Conservation (phyloP, 768 basidiomycete species). For the Amanita pseudoporphyria region DNA sequence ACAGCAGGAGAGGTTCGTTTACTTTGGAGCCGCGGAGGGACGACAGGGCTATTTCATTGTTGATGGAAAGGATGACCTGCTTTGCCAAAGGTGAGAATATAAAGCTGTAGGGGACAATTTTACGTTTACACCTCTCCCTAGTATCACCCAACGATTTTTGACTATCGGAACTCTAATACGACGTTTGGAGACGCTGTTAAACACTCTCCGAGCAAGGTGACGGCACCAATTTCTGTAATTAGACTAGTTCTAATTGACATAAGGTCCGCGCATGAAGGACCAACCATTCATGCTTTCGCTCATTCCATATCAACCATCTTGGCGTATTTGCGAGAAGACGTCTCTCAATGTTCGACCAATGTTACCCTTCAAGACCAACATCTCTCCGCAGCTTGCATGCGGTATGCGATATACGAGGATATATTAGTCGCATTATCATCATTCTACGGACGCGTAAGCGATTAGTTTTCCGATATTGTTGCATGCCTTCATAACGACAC, state of each 20-base stretch:
- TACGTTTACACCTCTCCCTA: constrained; percentile 16
- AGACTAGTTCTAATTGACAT: background rate
- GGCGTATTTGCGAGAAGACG: constrained; percentile 35
- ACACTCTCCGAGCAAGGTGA: constrained; percentile 40
- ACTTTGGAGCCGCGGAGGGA: constrained; percentile 25
- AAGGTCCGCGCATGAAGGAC: constrained; percentile 37
- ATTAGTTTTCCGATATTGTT: background rate
- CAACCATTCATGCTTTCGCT: constrained; percentile 56
- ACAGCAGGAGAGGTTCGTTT: constrained; percentile 44
- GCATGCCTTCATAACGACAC: background rate
- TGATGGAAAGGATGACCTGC: constrained; percentile 45
- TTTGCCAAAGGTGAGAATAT: constrained; percentile 43
- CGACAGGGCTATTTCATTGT: constrained; percentile 32
- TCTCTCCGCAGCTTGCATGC: constrained; percentile 33
- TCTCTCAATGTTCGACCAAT: constrained; percentile 32
- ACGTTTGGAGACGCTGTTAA: constrained; percentile 49
- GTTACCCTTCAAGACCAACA: constrained; percentile 13
- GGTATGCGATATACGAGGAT: constrained; percentile 41
- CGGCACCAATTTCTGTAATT: constrained; percentile 3
- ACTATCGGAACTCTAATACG: constrained; percentile 60
- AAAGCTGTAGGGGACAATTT: background rate
- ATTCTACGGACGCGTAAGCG: constrained; percentile 51
- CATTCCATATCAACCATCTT: constrained; percentile 54
- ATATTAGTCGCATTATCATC: constrained; percentile 41
- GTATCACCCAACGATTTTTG: constrained; percentile 53